Evolutionary conservation across 2,329 filamentous ascomycete species (phyloP), one percentile per base, ranked within the genome.

Genomic region (Monilinia polystroma): DNA sequence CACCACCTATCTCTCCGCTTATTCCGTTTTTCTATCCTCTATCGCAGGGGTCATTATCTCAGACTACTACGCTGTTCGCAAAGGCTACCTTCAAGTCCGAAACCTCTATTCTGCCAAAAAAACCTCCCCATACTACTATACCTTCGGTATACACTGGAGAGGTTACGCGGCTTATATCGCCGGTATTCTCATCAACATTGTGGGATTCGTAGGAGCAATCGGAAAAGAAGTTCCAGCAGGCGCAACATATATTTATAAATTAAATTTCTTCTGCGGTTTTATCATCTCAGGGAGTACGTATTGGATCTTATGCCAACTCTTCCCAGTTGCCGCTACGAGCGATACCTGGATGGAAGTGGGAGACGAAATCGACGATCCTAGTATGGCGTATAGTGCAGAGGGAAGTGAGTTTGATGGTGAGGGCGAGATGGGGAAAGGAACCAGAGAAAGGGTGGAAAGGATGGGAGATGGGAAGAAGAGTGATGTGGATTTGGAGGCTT

Each of bases 231-330:
- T 97, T 0, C 93, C 94, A 0, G 81, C 85, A 7, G 93, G 90
- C 0, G 93, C 94, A 2, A 87, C 84, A 0, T 96, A 96, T 75
- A 87, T 97, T 68, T 97, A 96, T 81, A 91, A 93, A 71, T 75
- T 97, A 73, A 97, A 97, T 78, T 97, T 93, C 81, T 96, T 97
- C 77, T 85, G 85, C 54, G 93, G 93, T 0, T 93, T 96, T 76
- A 81, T 92, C 57, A 84, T 96, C 14, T 85, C 91, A 0, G 81
- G 81, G 0, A 75, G 70, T 0, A 79, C 88, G 10, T 97, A 97
- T 79, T 96, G 85, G 80, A 65, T 77, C 0, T 81, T 96, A 1
- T 93, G 89, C 76, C 84, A 80, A 67, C 45, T 93, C 35, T 90
- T 79, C 69, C 92, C 92, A 0, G 79, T 97, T 0, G 89, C 90